phyloP scores from a whole-genome alignment of 1,284 basidiomycete species.

The Stygiomarasmius scandens region DNA sequence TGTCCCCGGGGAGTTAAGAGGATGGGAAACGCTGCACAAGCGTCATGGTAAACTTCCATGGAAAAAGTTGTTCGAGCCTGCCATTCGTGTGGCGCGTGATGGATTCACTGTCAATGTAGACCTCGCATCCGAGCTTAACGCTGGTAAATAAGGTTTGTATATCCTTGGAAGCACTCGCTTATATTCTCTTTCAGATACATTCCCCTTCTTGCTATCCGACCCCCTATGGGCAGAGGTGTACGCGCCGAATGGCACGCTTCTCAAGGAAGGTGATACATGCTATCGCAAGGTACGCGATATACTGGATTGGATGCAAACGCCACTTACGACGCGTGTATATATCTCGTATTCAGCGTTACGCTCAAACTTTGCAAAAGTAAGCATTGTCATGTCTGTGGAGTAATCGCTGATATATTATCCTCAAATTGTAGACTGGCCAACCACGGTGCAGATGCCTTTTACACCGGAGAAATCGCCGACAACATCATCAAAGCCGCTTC shows the following conservation, averaged over 20 bases:
- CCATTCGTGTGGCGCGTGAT: conserved; percentile 45
- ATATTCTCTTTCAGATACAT: background rate
- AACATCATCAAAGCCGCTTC: conserved; percentile 33
- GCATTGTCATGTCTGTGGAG: background rate
- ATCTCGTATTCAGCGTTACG: conserved; percentile 33
- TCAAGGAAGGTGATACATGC: conserved; percentile 41
- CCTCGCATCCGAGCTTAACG: conserved; percentile 30
- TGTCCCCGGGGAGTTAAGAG: conserved; percentile 59
- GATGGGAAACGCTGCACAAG: conserved; percentile 49
- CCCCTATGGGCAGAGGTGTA: conserved; percentile 51
- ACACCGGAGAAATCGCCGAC: conserved; percentile 31
- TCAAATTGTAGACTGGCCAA: conserved; percentile 25
- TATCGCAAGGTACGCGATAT: conserved; percentile 8
- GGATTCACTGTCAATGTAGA: conserved; percentile 47
- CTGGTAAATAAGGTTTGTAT: conserved; percentile 10
- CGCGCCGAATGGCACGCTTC: conserved; percentile 45
- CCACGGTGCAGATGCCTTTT: conserved; percentile 45
- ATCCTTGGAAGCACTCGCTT: background rate
- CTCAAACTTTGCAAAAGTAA: conserved; percentile 18
- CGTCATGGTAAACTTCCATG: conserved; percentile 48
- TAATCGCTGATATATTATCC: background rate
- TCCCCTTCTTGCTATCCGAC: conserved; percentile 21
- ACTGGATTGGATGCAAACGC: background rate
- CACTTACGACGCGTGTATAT: conserved; percentile 4
- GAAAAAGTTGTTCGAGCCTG: conserved; percentile 48